These are phyloP conservation scores for Kwoniella botswanensis DNA, from an alignment of 768 basidiomycete species.

Conservation along the genomic window DNA sequence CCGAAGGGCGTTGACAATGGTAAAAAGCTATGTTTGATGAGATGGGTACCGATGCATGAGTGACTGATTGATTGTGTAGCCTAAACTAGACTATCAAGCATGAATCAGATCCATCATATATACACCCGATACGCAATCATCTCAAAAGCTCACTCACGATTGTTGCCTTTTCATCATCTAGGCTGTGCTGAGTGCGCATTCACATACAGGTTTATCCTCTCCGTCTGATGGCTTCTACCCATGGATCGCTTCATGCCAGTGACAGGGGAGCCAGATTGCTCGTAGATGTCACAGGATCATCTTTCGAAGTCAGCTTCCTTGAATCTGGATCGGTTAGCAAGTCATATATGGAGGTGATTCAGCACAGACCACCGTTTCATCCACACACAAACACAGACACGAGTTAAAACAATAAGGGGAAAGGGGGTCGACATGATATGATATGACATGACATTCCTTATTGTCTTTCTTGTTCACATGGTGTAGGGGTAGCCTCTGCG, in stretches of 20 bases:
- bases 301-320: no score
- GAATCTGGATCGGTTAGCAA: not conserved
- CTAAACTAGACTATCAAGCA: not conserved
- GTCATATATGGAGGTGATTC: not conserved
- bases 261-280: no score
- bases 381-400: not conserved
- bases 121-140: not conserved
- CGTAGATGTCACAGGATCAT: no score
- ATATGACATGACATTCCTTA: not conserved
- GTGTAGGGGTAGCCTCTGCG: no score
- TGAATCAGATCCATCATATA: not conserved
- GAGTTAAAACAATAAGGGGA: not conserved
- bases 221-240: not conserved
- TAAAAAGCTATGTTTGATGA: not conserved
- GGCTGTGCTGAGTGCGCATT: not conserved
- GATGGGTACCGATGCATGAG: not conserved
- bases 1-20: not conserved
- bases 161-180: not conserved
- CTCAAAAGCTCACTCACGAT: not conserved
- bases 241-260: not conserved
- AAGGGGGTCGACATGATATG: not conserved
- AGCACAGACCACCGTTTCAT: not conserved
- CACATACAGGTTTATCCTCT: not conserved
- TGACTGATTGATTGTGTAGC: not conserved
- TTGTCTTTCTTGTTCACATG: not conserved